A percentile compares a stretch with the other conserved stretches of the same genome.
phyloP scores from a whole-genome alignment of 495 filamentous ascomycete genomes.

The Aspergillus kassunensis region DNA sequence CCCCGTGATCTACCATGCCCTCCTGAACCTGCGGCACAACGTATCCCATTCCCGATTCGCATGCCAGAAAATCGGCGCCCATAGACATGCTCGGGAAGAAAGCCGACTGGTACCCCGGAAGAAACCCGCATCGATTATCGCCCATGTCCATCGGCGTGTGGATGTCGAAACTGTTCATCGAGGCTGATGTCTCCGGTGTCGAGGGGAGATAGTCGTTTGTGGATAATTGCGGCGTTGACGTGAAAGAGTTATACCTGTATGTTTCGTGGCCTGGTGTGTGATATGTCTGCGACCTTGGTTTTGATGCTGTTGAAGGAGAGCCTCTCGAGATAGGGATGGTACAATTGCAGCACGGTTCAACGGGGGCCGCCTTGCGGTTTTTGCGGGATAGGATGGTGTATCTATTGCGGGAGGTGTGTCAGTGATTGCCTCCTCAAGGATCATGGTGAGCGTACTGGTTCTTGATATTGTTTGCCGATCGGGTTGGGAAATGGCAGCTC shows the following conservation, averaged over 20 bases:
- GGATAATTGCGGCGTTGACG: conserved; percentile 5
- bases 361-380: neutral
- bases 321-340: neutral
- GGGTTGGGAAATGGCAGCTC: conserved; percentile 9
- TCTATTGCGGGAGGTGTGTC: neutral
- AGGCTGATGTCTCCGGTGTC: conserved; percentile 1
- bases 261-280: neutral
- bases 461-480: conserved; percentile 14
- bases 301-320: neutral
- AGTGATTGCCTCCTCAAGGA: neutral
- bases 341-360: conserved; percentile 1
- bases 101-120: neutral
- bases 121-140: neutral
- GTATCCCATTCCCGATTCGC: too few relatives aligned
- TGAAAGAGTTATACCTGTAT: neutral
- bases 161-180: neutral
- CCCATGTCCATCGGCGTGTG: neutral
- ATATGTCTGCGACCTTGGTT: neutral
- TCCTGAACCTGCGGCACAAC: too few relatives aligned
- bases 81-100: too few relatives aligned
- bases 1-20: too few relatives aligned
- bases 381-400: conserved; percentile 8
- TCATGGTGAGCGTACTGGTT: conserved; percentile 4
- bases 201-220: conserved; percentile 3
- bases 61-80: too few relatives aligned